These are phyloP conservation scores for Didymella lethalis DNA, from an alignment of 2,329 filamentous ascomycete species.

Conservation along the genomic window DNA sequence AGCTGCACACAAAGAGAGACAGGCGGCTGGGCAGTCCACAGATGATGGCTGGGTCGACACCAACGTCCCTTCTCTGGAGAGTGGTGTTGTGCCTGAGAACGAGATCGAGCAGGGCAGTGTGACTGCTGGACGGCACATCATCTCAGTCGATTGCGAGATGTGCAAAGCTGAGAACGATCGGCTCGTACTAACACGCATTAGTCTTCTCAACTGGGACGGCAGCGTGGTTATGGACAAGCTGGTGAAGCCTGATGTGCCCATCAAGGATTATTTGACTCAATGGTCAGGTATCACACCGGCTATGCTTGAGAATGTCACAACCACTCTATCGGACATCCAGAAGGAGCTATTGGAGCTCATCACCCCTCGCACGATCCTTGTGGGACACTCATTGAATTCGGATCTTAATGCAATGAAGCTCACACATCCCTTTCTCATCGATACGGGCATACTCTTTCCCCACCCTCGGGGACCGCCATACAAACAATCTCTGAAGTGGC, in stretches of 20 bases:
- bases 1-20: conserved; percentile 62
- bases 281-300: conserved; percentile 89
- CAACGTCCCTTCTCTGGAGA: conserved; percentile 69
- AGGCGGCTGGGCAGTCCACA: conserved; percentile 57
- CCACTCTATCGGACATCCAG: conserved; percentile 84
- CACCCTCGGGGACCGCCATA: conserved; percentile 88
- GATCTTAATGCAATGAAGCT: conserved; percentile 85
- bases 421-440: conserved; percentile 90
- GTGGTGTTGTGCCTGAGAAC: conserved; percentile 71
- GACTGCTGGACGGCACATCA: conserved; percentile 78
- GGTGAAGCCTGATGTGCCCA: conserved; percentile 87
- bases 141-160: conserved; percentile 97
- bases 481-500: conserved; percentile 89
- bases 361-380: conserved; percentile 73
- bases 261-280: conserved; percentile 89
- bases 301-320: conserved; percentile 84
- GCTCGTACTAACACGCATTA: conserved; percentile 87
- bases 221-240: conserved; percentile 84
- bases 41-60: conserved; percentile 85
- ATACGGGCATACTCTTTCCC: conserved; percentile 88
- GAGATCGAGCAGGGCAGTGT: conserved; percentile 83
- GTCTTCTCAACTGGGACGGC: conserved; percentile 85
- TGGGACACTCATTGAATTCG: conserved; percentile 83
- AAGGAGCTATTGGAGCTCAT: conserved; percentile 75
- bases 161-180: conserved; percentile 83